A percentile compares a stretch with the other conserved stretches of the same genome.
These are phyloP conservation scores for Paramecium pentaurelia DNA, from an alignment of 73 alveolate genomes.

Conservation along the genomic window DNA sequence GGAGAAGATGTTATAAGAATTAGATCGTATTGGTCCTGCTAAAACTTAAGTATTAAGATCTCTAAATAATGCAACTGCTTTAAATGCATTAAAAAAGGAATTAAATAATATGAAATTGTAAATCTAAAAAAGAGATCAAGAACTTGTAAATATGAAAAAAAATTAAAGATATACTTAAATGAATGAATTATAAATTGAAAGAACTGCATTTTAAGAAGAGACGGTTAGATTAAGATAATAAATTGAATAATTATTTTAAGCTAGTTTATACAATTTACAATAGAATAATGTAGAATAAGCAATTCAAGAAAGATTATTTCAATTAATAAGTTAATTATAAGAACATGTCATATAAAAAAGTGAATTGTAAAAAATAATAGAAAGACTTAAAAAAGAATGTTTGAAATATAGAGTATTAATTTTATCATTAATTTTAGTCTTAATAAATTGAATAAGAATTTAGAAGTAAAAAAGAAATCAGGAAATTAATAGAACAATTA, in stretches of 20 bases:
- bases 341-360: background rate
- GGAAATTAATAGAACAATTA: background rate
- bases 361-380: background rate
- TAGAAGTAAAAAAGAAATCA: background rate
- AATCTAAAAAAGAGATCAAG: background rate
- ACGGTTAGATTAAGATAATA: background rate
- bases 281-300: conserved; percentile 6
- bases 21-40: background rate
- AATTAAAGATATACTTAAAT: background rate
- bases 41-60: background rate
- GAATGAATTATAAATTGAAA: conserved; percentile 2
- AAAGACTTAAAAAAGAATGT: conserved; percentile 23
- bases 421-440: background rate
- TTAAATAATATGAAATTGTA: background rate
- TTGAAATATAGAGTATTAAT: background rate
- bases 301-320: background rate
- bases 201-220: background rate
- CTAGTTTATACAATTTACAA: background rate
- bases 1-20: background rate
- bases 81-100: conserved; percentile 2
- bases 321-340: background rate
- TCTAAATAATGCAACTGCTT: background rate
- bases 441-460: background rate
- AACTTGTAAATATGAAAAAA: background rate
- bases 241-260: background rate